Evolutionary conservation across 2,329 filamentous ascomycete species (phyloP).

Genomic region (Trichoderma afroharzianum): DNA sequence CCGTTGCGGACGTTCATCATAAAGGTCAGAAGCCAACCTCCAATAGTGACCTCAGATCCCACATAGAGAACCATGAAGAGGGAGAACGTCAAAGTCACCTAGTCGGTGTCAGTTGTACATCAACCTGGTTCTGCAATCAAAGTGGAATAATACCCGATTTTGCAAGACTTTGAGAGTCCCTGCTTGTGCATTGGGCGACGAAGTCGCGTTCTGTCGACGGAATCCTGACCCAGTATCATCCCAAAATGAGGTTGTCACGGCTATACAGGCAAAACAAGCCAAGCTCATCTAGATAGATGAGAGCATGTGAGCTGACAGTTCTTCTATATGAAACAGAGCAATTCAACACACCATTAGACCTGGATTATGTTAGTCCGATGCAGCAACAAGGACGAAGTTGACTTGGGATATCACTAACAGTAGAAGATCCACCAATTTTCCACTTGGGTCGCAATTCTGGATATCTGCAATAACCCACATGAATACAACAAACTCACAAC

Average conservation of each 20-base stretch:
- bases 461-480: background rate
- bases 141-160: background rate
- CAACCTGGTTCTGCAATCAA: background rate
- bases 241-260: constrained; percentile 13
- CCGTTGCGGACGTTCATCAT: constrained; percentile 73
- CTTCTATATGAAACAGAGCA: background rate
- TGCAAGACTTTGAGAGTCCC: constrained; percentile 5
- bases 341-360: background rate
- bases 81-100: constrained; percentile 14
- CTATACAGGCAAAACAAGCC: background rate
- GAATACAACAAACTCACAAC: background rate
- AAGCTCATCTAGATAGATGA: background rate
- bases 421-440: constrained; percentile 16
- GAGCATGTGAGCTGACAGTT: background rate
- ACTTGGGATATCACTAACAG: background rate
- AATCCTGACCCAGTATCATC: constrained; percentile 1
- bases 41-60: constrained; percentile 69
- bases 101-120: background rate
- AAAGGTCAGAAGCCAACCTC: constrained; percentile 81
- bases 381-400: background rate
- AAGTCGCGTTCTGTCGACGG: background rate
- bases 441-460: background rate
- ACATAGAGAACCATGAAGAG: constrained; percentile 72
- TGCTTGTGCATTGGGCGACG: background rate
- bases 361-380: background rate